Evolutionary conservation across 495 filamentous ascomycete genomes (phyloP).

Genomic region (Glonium stellatum): DNA sequence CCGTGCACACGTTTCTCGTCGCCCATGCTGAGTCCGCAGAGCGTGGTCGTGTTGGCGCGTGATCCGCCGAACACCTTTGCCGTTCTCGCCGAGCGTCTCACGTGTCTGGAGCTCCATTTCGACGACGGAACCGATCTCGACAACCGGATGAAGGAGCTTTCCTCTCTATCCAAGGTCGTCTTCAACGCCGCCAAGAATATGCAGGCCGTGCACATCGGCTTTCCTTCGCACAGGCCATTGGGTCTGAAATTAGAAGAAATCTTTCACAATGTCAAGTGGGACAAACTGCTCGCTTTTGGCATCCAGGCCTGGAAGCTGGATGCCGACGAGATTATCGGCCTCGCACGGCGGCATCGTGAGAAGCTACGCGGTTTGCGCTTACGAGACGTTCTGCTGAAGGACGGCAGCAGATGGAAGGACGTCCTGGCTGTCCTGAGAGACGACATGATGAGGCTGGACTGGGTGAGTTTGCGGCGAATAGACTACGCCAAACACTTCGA

Average conservation of each 20-base stretch:
- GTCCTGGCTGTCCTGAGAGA: constrained; percentile 50
- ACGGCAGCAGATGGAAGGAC: constrained; percentile 54
- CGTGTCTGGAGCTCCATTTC: constrained; percentile 45
- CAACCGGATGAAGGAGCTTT: constrained; percentile 48
- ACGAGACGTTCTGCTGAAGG: constrained; percentile 51
- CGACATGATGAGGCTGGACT: constrained; percentile 53
- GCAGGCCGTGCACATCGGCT: constrained; percentile 60
- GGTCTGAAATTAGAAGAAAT: constrained; percentile 51
- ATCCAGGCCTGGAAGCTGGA: constrained; percentile 58
- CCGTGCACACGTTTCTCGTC: constrained; percentile 54
- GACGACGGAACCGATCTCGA: constrained; percentile 51
- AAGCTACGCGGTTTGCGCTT: constrained; percentile 53
- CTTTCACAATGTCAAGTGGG: constrained; percentile 58
- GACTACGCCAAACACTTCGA: constrained; percentile 56
- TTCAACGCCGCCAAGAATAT: constrained; percentile 55
- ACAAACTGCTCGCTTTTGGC: constrained; percentile 55
- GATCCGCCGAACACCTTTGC: constrained; percentile 44
- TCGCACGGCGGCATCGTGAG: constrained; percentile 50
- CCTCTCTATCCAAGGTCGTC: constrained; percentile 48
- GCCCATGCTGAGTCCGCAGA: constrained; percentile 58
- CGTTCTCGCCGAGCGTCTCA: constrained; percentile 49
- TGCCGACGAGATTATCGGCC: constrained; percentile 51
- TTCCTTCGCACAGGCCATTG: constrained; percentile 51
- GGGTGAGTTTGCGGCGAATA: constrained; percentile 54
- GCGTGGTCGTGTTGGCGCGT: constrained; percentile 45